Percentiles rank a stretch among this genome's conserved stretches.
phyloP scores from a whole-genome alignment of 768 basidiomycete genomes.

The Suillus fuscotomentosus region DNA sequence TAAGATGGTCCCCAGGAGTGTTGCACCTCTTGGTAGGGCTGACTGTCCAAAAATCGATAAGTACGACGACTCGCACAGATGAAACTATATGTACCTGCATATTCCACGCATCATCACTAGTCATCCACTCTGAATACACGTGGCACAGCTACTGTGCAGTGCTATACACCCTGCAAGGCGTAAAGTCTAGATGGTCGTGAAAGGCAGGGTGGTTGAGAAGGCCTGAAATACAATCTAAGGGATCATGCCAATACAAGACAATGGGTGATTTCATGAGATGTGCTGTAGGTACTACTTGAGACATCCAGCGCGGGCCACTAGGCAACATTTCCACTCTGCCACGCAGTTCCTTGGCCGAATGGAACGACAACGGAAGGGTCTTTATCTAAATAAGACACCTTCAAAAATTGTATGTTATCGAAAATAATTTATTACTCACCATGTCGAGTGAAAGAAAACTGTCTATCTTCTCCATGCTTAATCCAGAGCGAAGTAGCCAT shows the following conservation, averaged over 20 bases:
- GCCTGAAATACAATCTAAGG: slow-evolving; percentile 22
- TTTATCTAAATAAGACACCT: slow-evolving; percentile 1
- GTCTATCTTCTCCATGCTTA: slow-evolving; percentile 30
- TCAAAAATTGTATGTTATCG: neutral
- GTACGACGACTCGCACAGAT: neutral
- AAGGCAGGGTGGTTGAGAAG: slow-evolving; percentile 22
- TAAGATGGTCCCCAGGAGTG: slow-evolving; percentile 24
- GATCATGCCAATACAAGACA: slow-evolving; percentile 23
- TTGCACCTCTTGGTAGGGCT: slow-evolving; percentile 17
- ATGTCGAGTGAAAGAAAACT: slow-evolving; percentile 23
- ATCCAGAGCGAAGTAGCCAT: slow-evolving; percentile 10
- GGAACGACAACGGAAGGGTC: slow-evolving; percentile 18
- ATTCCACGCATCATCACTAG: neutral
- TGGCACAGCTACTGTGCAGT: slow-evolving; percentile 6
- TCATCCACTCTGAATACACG: slow-evolving; percentile 24
- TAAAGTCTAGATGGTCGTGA: slow-evolving; percentile 16
- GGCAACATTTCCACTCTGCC: slow-evolving; percentile 19
- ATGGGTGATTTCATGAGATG: slow-evolving; percentile 22
- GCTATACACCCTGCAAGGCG: slow-evolving; percentile 16
- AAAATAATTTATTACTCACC: neutral
- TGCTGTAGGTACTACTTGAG: slow-evolving; percentile 3
- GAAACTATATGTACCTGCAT: slow-evolving; percentile 17
- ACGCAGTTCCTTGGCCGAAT: slow-evolving; percentile 23
- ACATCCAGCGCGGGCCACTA: slow-evolving; percentile 20
- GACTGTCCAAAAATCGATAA: slow-evolving; percentile 6